These are phyloP conservation scores for Cryphonectria carpinicola DNA, from an alignment of 2,329 filamentous ascomycete genomes.

Conservation along the genomic window DNA sequence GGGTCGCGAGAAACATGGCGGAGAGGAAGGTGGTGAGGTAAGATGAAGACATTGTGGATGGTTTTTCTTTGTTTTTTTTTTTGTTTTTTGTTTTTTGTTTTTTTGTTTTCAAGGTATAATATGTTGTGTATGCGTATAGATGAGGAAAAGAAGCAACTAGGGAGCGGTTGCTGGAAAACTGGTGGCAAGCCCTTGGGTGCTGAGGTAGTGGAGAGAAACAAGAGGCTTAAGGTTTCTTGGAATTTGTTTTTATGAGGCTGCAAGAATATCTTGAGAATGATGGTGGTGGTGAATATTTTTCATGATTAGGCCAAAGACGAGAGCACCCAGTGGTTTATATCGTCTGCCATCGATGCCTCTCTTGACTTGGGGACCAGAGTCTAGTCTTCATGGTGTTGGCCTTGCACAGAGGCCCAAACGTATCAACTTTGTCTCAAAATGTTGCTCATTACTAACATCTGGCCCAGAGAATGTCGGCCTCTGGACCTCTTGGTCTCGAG, in stretches of 20 bases:
- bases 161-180: not conserved
- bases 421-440: not conserved
- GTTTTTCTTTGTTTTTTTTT: no score
- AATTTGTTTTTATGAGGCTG: not conserved
- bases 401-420: not conserved
- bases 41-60: not conserved
- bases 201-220: not conserved
- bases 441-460: not conserved
- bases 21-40: not conserved
- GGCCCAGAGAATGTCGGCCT: not conserved
- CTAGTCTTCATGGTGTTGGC: not conserved
- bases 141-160: not conserved
- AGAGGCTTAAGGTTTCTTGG: not conserved
- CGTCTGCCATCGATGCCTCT: not conserved
- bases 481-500: not conserved
- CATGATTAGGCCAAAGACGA: not conserved
- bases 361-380: not conserved
- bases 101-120: no score
- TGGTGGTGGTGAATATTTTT: not conserved
- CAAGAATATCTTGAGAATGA: not conserved
- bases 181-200: not conserved
- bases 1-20: not conserved
- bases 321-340: not conserved
- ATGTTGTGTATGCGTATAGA: not conserved
- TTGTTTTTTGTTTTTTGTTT: no score